Base-by-base conservation (phyloP, 139 green algal genomes). In the Tetraselmis striata region DNA sequence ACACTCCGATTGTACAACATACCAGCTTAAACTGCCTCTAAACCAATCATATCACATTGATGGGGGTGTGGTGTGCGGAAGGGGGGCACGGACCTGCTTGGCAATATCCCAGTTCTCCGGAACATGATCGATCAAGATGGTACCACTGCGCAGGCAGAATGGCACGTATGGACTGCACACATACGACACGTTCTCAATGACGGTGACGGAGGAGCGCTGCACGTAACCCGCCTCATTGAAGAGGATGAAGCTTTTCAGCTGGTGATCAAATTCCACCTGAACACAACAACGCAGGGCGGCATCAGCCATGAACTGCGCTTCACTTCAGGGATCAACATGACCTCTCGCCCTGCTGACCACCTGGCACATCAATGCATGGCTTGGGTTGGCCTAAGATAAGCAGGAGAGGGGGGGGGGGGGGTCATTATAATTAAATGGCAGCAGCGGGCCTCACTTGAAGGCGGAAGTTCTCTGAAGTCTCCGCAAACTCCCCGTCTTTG, bases 171-270 rank as follows among this genome's bases (percentile, higher is more conserved):
- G 82, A 25, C 31, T 78, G 28, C 27, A 79, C 32, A 85, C 82
- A 76, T 85, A 85, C 28, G 77, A 82, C n/a, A 85, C 82, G 45
- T 85, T 77, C 58, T 85, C 82, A 1, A 67, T 32, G 5, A 81
- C 77, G 2, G 82, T 85, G 25, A 85, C 77, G 1, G 32, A 67
- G 28, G 30, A 76, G 74, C n/a, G 26, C 25, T 75, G 32, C 78
- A 80, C 29, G 22, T 32, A n/a, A 11, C 30, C 77, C 22, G 25
- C 77, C 11, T 80, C 77, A 18, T 67, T 67, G 18, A 67, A 67
- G 45, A 67, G 45, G 11, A 67, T 67, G 45, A 67, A 67, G 45
- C 45, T 25, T 5, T 18, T 5, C 45, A 18, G 18, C 18, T 67
- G 11, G 11, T 18, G 45, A 18, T 67, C 45, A 67, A 67, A 67